Base-by-base conservation (phyloP, 2,329 filamentous ascomycete species). In the Magnaporthiopsis incrustans region DNA sequence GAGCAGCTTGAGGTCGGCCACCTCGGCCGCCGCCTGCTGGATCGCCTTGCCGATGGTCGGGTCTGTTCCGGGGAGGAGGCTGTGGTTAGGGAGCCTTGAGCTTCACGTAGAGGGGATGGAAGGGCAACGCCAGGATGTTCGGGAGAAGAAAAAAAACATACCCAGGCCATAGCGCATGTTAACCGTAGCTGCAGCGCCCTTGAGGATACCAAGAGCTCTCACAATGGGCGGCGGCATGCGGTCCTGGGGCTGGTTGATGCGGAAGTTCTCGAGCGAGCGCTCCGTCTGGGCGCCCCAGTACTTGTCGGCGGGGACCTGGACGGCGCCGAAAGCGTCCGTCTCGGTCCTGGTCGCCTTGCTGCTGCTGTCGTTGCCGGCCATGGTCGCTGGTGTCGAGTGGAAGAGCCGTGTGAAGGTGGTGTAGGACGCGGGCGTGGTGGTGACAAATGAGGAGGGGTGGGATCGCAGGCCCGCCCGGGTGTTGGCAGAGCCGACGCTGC, bases 211-310 rank as follows among this genome's bases (percentile, higher is more conserved):
- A 76, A 99, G 97, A 8, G 95, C 95, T 78, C 88, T 89, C 73
- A 98, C 83, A 71, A 99, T 89, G 59, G 93, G 90, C 69, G 92
- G 89, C 61, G 95, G 95, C 93, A 98, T 98, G 76, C 95, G 92
- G 77, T 99, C 95, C 80, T 97, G 92, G 66, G 95, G 95, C 84
- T 98, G 95, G 81, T 98, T 98, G 87, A 99, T 98, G 78, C 89
- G 90, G 85, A 99, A 99, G 84, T 99, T 99, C 78, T 90, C 89
- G 76, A 98, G 85, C 63, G 94, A 98, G 70, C 94, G 89, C 85
- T 97, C 90, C 64, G 94, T 97, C 84, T 97, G 94, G 67, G 94
- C 94, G 74, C 95, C 95, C 94, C 95, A 99, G 85, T 99, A 99
- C 82, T 90, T 94, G 86, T 97, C 92, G 69, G 85, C 84, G 57